phyloP scores from a whole-genome alignment of 257 asterid species.

The Linaria vulgaris region DNA sequence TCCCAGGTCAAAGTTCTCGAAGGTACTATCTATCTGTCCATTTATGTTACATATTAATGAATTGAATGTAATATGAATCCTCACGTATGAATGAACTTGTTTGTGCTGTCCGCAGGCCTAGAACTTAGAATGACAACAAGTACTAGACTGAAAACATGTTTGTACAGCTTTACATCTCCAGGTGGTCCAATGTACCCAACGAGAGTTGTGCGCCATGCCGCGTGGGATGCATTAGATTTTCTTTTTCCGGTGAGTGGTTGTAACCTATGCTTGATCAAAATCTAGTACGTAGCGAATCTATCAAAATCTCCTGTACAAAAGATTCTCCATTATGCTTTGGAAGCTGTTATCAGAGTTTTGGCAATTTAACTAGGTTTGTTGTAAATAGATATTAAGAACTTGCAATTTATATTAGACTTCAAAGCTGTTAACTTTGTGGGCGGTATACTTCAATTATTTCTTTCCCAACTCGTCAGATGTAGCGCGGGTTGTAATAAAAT shows the following conservation, averaged over 20 bases:
- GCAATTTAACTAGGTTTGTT: neutral
- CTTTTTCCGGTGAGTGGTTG: constrained; percentile 83
- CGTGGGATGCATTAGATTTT: constrained; percentile 84
- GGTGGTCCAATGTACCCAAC: constrained; percentile 99
- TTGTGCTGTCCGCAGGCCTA: constrained; percentile 49
- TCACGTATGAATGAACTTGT: neutral
- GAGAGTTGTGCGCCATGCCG: constrained; percentile 96
- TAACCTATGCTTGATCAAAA: neutral
- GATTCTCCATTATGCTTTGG: neutral
- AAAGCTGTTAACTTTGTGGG: too few relatives aligned
- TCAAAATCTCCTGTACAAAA: neutral
- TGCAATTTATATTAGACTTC: too few relatives aligned
- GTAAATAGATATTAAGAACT: neutral
- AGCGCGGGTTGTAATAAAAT: too few relatives aligned
- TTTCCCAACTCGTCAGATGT: too few relatives aligned
- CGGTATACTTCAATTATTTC: too few relatives aligned
- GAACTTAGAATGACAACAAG: constrained; percentile 88
- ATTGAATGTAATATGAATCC: neutral
- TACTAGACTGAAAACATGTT: constrained; percentile 83
- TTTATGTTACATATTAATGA: neutral
- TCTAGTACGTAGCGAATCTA: neutral
- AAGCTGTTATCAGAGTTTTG: neutral
- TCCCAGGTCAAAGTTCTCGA: constrained; percentile 67
- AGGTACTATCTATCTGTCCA: constrained; percentile 42
- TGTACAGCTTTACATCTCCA: constrained; percentile 96